Evolutionary conservation across 1,139 yeast genomes (phyloP).

Genomic region (Yamadazyma epiphylla): DNA sequence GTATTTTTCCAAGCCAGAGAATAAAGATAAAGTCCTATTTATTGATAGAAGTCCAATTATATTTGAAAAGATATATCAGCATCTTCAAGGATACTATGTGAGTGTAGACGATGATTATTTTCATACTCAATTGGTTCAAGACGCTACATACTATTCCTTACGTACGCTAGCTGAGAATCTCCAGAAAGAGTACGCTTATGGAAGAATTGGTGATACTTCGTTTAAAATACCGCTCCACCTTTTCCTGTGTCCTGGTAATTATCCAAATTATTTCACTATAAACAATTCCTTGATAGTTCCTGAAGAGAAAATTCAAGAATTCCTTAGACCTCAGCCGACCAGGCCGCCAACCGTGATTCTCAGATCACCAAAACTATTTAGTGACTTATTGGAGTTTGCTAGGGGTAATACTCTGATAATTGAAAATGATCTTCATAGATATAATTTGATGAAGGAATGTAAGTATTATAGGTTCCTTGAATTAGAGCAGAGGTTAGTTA

Average conservation of each 20-base stretch:
- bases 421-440: slow-evolving; percentile 51
- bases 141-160: slow-evolving; percentile 69
- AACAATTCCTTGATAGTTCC: slow-evolving; percentile 40
- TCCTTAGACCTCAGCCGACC: slow-evolving; percentile 77
- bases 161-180: slow-evolving; percentile 51
- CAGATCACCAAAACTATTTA: slow-evolving; percentile 56
- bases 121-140: slow-evolving; percentile 63
- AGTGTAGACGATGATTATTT: slow-evolving; percentile 55
- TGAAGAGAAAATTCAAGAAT: slow-evolving; percentile 23
- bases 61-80: slow-evolving; percentile 62
- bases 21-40: slow-evolving; percentile 48
- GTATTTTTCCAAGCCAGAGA: slow-evolving; percentile 35
- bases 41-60: slow-evolving; percentile 76
- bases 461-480: slow-evolving; percentile 72
- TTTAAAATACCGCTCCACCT: slow-evolving; percentile 59
- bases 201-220: slow-evolving; percentile 56
- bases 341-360: slow-evolving; percentile 50
- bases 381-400: slow-evolving; percentile 54
- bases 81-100: slow-evolving; percentile 75
- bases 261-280: slow-evolving; percentile 73
- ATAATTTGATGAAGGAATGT: slow-evolving; percentile 62
- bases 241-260: slow-evolving; percentile 57
- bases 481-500: slow-evolving; percentile 67
- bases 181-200: slow-evolving; percentile 48
- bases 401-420: slow-evolving; percentile 52